Evolutionary conservation across 306 rosid species (phyloP).

Genomic region (Gastrolobium bilobum): DNA sequence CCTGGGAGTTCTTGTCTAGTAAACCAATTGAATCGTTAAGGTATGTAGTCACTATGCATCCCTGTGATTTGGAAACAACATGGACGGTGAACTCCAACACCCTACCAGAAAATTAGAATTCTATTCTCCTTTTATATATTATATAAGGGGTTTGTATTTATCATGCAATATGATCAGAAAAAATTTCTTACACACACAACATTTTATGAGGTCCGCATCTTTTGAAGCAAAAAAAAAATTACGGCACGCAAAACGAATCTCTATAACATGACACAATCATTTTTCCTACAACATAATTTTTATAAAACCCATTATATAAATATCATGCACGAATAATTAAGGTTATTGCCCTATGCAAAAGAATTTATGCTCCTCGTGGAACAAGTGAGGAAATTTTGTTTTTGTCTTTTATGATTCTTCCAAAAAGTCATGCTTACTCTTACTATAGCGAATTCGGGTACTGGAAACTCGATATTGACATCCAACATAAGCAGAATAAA

Average conservation of each 20-base stretch:
- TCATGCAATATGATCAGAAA: too few species aligned
- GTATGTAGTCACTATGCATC: too few species aligned
- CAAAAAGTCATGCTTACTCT: background rate
- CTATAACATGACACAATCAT: too few species aligned
- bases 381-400: background rate
- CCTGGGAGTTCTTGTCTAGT: background rate
- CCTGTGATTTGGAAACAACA: background rate
- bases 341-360: background rate
- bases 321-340: background rate
- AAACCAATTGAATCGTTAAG: background rate
- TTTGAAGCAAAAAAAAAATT: too few species aligned
- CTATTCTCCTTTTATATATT: background rate
- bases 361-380: background rate
- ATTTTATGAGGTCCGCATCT: too few species aligned
- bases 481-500: background rate
- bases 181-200: too few species aligned
- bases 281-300: too few species aligned
- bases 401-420: background rate
- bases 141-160: too few species aligned
- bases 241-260: too few species aligned
- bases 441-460: too few species aligned
- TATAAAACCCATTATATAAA: too few species aligned
- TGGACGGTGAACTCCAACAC: background rate
- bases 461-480: background rate
- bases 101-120: too few species aligned